Evolutionary conservation across 257 asterid genomes (phyloP).

Genomic region (Forsythia suspensa): DNA sequence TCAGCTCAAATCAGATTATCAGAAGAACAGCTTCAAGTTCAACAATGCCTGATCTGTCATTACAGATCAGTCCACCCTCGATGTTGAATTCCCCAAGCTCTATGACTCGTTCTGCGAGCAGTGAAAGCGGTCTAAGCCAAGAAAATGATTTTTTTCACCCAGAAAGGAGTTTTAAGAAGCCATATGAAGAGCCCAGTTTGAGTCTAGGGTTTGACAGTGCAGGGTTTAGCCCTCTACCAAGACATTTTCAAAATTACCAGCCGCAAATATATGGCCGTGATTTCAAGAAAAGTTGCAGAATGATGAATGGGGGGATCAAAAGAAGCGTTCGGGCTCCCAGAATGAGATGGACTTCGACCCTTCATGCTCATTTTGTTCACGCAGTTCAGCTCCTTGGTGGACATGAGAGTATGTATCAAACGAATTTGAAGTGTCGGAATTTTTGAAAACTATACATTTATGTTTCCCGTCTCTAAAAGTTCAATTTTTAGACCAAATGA

Average conservation of each 20-base stretch:
- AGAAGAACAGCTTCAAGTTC: conserved; percentile 18
- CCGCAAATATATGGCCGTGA: conserved; percentile 51
- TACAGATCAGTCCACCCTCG: conserved; percentile 67
- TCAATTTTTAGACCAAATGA: not conserved
- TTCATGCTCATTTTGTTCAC: conserved; percentile 93
- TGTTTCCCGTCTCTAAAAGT: not conserved
- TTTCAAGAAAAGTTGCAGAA: conserved; percentile 56
- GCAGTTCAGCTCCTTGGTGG: conserved; percentile 90
- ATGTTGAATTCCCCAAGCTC: conserved; percentile 26
- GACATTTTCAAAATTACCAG: conserved; percentile 37
- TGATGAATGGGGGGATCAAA: conserved; percentile 27
- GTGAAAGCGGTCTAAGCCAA: conserved; percentile 71
- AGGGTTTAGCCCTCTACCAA: conserved; percentile 17
- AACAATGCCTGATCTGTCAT: conserved; percentile 64
- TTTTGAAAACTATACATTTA: no score
- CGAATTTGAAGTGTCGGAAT: not conserved
- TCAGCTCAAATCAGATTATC: conserved; percentile 33
- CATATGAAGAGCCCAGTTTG: conserved; percentile 36
- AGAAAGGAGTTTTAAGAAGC: conserved; percentile 13
- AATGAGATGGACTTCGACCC: conserved; percentile 93
- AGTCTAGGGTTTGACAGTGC: conserved; percentile 48
- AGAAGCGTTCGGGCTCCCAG: conserved; percentile 76
- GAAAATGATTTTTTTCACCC: conserved; percentile 35
- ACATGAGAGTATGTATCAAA: conserved; percentile 62
- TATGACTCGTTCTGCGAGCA: conserved; percentile 51